These are phyloP conservation scores for Neofusicoccum cordaticola DNA, from an alignment of 2,329 filamentous ascomycete species.

Conservation along the genomic window DNA sequence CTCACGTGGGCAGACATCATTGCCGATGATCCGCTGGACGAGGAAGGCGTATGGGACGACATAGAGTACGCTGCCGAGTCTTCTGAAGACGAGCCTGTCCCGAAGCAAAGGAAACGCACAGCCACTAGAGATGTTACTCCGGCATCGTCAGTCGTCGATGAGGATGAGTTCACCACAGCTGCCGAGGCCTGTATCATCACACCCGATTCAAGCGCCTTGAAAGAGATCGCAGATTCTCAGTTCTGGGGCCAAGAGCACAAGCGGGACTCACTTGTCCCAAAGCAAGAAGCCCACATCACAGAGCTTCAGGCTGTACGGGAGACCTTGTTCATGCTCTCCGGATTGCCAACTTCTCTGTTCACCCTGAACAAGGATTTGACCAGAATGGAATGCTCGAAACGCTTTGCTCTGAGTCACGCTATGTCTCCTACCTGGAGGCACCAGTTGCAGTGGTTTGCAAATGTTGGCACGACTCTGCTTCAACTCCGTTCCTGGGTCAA, in stretches of 20 bases:
- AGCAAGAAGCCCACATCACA: constrained; percentile 47
- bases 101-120: constrained; percentile 31
- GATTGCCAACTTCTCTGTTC: constrained; percentile 73
- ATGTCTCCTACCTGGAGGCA: constrained; percentile 33
- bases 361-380: constrained; percentile 28
- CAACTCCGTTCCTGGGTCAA: constrained; percentile 50
- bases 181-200: constrained; percentile 33
- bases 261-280: not conserved
- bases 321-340: constrained; percentile 79
- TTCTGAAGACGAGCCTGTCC: constrained; percentile 57
- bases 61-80: constrained; percentile 65
- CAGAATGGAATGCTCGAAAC: constrained; percentile 19
- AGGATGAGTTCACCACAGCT: constrained; percentile 35
- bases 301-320: constrained; percentile 76
- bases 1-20: constrained; percentile 80
- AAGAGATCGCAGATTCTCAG: constrained; percentile 43
- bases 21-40: constrained; percentile 69
- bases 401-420: constrained; percentile 40
- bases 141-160: constrained; percentile 34
- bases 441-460: constrained; percentile 45
- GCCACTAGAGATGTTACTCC: constrained; percentile 26
- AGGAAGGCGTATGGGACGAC: constrained; percentile 68
- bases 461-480: constrained; percentile 48
- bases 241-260: constrained; percentile 44
- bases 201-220: constrained; percentile 28